These are phyloP conservation scores for Pleurotus tuoliensis DNA, from an alignment of 768 basidiomycete genomes.

Conservation along the genomic window DNA sequence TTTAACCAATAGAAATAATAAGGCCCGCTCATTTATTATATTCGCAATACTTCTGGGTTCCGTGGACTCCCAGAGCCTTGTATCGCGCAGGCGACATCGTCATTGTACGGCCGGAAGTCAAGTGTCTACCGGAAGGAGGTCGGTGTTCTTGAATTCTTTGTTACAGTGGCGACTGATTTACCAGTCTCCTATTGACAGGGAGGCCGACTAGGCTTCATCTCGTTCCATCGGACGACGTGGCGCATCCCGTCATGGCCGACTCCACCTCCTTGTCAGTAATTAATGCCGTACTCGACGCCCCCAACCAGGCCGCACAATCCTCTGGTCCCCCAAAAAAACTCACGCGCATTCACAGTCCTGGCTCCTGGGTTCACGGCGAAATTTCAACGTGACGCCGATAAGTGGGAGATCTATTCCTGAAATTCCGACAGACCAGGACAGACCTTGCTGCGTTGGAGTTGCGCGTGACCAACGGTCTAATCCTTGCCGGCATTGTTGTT, in stretches of 20 bases:
- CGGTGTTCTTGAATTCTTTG: background rate
- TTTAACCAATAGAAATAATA: background rate
- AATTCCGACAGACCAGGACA: constrained; percentile 33
- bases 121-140: constrained; percentile 37
- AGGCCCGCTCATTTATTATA: no score
- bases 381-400: constrained; percentile 28
- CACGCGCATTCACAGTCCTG: constrained; percentile 45
- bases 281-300: constrained; percentile 20
- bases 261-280: constrained; percentile 14
- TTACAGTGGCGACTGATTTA: background rate
- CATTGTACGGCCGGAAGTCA: constrained; percentile 33
- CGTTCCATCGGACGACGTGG: constrained; percentile 29
- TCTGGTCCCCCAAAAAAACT: constrained; percentile 27
- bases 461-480: constrained; percentile 19
- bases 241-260: constrained; percentile 25
- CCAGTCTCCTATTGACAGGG: constrained; percentile 33
- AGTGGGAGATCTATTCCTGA: constrained; percentile 15
- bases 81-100: constrained; percentile 43
- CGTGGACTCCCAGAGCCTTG: constrained; percentile 40
- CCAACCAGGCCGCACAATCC: constrained; percentile 21
- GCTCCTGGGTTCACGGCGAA: constrained; percentile 36
- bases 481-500: constrained; percentile 40
- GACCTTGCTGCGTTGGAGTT: constrained; percentile 27
- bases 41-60: constrained; percentile 36
- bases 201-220: constrained; percentile 18